phyloP scores from a whole-genome alignment of 345 rosid genomes.

The Bretschneidera sinensis region DNA sequence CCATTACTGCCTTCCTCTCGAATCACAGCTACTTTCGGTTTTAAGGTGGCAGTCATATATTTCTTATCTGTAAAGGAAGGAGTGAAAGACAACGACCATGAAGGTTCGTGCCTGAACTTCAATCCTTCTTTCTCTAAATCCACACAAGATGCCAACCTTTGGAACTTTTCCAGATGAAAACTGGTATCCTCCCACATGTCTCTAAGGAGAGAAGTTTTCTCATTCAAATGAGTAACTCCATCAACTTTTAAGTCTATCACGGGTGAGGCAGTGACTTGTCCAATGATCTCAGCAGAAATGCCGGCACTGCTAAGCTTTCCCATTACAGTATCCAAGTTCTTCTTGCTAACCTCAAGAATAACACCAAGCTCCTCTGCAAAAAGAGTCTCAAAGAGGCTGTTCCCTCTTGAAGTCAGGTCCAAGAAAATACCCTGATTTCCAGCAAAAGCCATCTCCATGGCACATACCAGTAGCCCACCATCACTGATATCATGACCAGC shows the following conservation, averaged over 20 bases:
- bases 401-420: conserved; percentile 49
- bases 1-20: conserved; percentile 99
- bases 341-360: conserved; percentile 66
- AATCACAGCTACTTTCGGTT: conserved; percentile 87
- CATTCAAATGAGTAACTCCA: conserved; percentile 47
- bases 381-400: conserved; percentile 68
- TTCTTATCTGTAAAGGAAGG: conserved; percentile 65
- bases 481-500: conserved; percentile 97
- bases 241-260: conserved; percentile 56
- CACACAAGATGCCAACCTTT: conserved; percentile 76
- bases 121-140: conserved; percentile 83
- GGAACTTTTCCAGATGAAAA: conserved; percentile 75
- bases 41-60: conserved; percentile 44
- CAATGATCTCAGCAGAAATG: conserved; percentile 62
- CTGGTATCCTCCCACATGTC: conserved; percentile 97
- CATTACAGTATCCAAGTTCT: conserved; percentile 49
- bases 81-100: conserved; percentile 65
- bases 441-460: conserved; percentile 91
- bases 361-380: conserved; percentile 91
- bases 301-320: conserved; percentile 40
- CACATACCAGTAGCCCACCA: conserved; percentile 76
- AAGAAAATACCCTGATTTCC: conserved; percentile 71
- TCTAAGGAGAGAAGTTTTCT: conserved; percentile 59
- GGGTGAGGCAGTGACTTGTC: conserved; percentile 57
- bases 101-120: conserved; percentile 66